These are phyloP conservation scores for Warburgia ugandensis DNA, from an alignment of 164 flowering plant species.

Conservation along the genomic window DNA sequence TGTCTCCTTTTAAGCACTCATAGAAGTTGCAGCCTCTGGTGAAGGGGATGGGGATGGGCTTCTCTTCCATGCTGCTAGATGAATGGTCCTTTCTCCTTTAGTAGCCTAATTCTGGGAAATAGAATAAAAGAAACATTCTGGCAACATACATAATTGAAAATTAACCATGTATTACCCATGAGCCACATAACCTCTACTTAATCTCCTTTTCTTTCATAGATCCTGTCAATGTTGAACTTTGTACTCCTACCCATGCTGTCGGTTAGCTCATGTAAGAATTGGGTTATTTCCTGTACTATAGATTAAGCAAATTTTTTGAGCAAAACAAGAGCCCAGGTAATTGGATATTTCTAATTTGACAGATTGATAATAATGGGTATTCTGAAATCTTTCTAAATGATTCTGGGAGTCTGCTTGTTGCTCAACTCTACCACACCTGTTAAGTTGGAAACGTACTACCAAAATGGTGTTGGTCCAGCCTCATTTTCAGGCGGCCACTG, in stretches of 20 bases:
- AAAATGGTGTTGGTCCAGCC: too few relatives aligned
- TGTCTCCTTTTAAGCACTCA: conserved; percentile 28
- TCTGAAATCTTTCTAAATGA: too few relatives aligned
- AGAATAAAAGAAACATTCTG: background rate
- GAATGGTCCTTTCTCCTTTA: too few relatives aligned
- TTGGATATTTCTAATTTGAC: too few relatives aligned
- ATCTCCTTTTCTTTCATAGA: conserved; percentile 31
- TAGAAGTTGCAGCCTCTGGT: conserved; percentile 61
- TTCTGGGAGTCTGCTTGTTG: too few relatives aligned
- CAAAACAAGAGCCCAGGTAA: too few relatives aligned
- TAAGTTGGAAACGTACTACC: too few relatives aligned
- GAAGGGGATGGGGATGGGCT: conserved; percentile 44
- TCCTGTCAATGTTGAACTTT: conserved; percentile 31
- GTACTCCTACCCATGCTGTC: conserved; percentile 48
- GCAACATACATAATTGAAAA: background rate
- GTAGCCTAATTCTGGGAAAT: too few relatives aligned
- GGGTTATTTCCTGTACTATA: conserved; percentile 62
- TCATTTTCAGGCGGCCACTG: too few relatives aligned
- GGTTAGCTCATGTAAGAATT: conserved; percentile 34
- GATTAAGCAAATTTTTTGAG: too few relatives aligned
- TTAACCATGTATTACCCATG: conserved; percentile 32
- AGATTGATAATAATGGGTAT: too few relatives aligned
- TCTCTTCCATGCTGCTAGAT: conserved; percentile 52
- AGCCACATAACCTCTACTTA: conserved; percentile 49
- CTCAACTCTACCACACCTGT: too few relatives aligned